These are phyloP conservation scores for Purshia tridentata DNA, from an alignment of 306 rosid species.

Conservation along the genomic window DNA sequence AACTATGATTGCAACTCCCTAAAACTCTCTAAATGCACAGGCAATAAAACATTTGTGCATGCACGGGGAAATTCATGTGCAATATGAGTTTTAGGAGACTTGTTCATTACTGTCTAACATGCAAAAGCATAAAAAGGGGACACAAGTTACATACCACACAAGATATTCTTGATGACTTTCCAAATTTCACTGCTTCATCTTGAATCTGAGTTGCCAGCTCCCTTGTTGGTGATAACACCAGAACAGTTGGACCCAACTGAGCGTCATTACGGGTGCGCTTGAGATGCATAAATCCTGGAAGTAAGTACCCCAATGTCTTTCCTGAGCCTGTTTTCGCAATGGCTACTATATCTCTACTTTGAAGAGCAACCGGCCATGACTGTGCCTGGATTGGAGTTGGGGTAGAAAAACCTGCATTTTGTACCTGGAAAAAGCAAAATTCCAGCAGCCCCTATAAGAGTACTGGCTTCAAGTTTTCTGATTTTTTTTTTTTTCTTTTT, in stretches of 20 bases:
- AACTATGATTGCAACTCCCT: neutral
- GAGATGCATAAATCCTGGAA: constrained; percentile 88
- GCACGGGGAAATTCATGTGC: neutral
- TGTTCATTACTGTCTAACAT: neutral
- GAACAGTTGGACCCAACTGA: constrained; percentile 72
- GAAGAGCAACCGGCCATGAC: constrained; percentile 99
- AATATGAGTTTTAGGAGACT: neutral
- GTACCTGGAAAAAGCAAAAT: constrained; percentile 89
- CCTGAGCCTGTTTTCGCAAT: constrained; percentile 99
- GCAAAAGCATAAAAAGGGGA: neutral
- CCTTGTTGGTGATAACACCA: constrained; percentile 96
- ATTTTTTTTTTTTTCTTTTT: constrained; percentile 44
- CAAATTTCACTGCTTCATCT: constrained; percentile 96
- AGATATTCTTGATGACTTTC: constrained; percentile 76
- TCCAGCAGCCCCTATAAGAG: constrained; percentile 55
- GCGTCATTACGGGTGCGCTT: constrained; percentile 69
- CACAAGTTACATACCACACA: constrained; percentile 59
- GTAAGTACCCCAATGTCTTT: constrained; percentile 92
- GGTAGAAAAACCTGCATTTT: constrained; percentile 91
- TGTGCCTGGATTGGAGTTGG: constrained; percentile 99
- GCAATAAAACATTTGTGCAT: neutral
- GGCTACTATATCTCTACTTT: constrained; percentile 93
- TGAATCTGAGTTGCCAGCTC: constrained; percentile 97
- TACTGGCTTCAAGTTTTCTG: constrained; percentile 27
- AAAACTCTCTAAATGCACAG: neutral